Evolutionary conservation across 1,284 basidiomycete genomes (phyloP), one percentile per base, ranked within the genome.

Genomic region (Papiliotrema flavescens): DNA sequence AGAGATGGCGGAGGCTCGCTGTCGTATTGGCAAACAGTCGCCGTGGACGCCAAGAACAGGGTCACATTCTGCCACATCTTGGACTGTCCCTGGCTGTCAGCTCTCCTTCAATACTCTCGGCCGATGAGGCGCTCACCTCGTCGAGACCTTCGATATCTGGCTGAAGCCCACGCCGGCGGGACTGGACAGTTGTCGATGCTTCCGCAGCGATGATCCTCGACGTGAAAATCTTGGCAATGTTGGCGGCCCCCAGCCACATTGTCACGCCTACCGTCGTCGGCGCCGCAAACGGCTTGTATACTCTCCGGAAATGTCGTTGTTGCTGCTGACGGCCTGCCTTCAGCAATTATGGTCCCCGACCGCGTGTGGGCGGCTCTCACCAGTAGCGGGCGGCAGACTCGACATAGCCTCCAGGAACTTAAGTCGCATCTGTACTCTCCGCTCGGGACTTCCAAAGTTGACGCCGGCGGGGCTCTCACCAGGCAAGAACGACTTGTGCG

Each of bases 1-100:
- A 90, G 75, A 22, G 62, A 53, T 2, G 58, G 60, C 1, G 60
- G 66, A 1, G 57, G 44, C 2, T 49, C 42, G 1, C 32, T 47
- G 32, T 68, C 68, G 56, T 58, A 57, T 19, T 84, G 74, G 59
- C 86, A 89, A 5, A 84, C 80, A 2, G 86, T 85, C 37, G 87
- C 85, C 24, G 88, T 83, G 1, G 89, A 83, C 17, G 88, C 84
- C 41, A 95, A 76, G 73, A 89, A 90, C 26, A 90, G 79, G 0
- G 89, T 87, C 22, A 91, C 79, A 71, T 95, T 92, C 67, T 91
- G 87, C 92, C 92, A 96, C 62, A 91, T 71, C 55, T 81, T 82
- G 41, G 85, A 83, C 58, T 85, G 82, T 19, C 91, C 89, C 85
- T 89, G 45, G 23, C 20, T 3, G 47, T 53, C 42, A 54, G 44